Evolutionary conservation across 805 yeast genomes (phyloP).

Genomic region (Geotrichum ghanense): DNA sequence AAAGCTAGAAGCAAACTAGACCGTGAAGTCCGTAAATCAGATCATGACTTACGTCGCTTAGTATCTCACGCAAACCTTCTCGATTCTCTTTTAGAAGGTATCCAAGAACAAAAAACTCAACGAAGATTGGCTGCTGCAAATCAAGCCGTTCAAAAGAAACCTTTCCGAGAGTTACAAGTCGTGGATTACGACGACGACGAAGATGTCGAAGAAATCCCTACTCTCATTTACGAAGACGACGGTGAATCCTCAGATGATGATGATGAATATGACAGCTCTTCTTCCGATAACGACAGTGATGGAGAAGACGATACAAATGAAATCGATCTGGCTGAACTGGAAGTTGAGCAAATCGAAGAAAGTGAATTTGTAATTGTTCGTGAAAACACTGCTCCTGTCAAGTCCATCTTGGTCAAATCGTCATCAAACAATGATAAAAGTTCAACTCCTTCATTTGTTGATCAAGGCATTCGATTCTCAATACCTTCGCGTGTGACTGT

Average conservation of each 20-base stretch:
- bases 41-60: slow-evolving; percentile 43
- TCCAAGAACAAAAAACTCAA: slow-evolving; percentile 16
- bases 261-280: too few species aligned
- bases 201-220: not conserved
- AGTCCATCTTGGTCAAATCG: not conserved
- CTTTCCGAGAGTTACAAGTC: not conserved
- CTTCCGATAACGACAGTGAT: not conserved
- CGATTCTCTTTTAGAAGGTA: slow-evolving; percentile 47
- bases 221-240: not conserved
- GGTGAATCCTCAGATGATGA: too few species aligned
- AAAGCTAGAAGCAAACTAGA: slow-evolving; percentile 54
- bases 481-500: too few species aligned
- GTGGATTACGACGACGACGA: not conserved
- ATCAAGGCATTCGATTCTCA: too few species aligned
- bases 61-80: slow-evolving; percentile 65
- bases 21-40: slow-evolving; percentile 46
- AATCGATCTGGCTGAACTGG: not conserved
- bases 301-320: not conserved
- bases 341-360: not conserved
- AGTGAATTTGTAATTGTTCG: not conserved
- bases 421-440: too few species aligned
- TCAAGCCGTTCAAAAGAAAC: not conserved
- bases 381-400: not conserved
- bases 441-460: too few species aligned
- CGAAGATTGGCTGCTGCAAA: not conserved